Conservation (phyloP, 1,139 yeast genomes). For the Nematodospora anomalae region DNA sequence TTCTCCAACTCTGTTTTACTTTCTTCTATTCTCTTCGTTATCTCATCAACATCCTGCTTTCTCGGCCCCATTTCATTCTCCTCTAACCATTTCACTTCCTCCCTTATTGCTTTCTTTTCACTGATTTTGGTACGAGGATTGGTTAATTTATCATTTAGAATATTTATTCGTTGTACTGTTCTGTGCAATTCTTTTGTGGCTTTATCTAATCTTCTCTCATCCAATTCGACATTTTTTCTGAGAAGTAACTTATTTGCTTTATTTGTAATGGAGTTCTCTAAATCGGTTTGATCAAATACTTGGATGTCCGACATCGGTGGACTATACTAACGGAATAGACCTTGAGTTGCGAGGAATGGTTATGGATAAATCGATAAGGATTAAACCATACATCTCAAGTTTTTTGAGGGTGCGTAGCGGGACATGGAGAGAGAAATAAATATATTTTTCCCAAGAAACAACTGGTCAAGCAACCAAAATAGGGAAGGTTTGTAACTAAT, state of each 20-base stretch:
- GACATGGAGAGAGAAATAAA: too few species aligned
- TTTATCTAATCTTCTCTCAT: slow-evolving; percentile 69
- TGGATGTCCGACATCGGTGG: slow-evolving; percentile 12
- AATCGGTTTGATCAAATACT: slow-evolving; percentile 70
- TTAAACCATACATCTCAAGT: too few species aligned
- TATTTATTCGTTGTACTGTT: slow-evolving; percentile 41
- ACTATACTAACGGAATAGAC: too few species aligned
- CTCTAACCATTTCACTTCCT: slow-evolving; percentile 55
- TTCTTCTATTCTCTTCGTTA: slow-evolving; percentile 51
- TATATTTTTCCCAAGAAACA: too few species aligned
- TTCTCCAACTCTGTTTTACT: slow-evolving; percentile 20
- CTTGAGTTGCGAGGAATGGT: too few species aligned
- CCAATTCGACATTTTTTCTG: slow-evolving; percentile 68
- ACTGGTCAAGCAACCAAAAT: too few species aligned
- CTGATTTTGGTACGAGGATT: slow-evolving; percentile 66
- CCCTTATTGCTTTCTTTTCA: slow-evolving; percentile 53
- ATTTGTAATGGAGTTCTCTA: slow-evolving; percentile 69
- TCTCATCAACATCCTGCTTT: slow-evolving; percentile 64
- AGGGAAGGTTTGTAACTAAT: too few species aligned
- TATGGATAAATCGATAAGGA: too few species aligned
- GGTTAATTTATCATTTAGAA: slow-evolving; percentile 48
- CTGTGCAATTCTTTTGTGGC: slow-evolving; percentile 50
- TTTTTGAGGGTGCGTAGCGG: too few species aligned
- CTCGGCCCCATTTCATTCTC: slow-evolving; percentile 54
- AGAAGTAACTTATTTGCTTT: slow-evolving; percentile 65